A percentile compares a stretch with the other conserved stretches of the same genome.
These are phyloP conservation scores for Mediolabrus comicus DNA, from an alignment of 108 stramenopile genomes.

Conservation along the genomic window DNA sequence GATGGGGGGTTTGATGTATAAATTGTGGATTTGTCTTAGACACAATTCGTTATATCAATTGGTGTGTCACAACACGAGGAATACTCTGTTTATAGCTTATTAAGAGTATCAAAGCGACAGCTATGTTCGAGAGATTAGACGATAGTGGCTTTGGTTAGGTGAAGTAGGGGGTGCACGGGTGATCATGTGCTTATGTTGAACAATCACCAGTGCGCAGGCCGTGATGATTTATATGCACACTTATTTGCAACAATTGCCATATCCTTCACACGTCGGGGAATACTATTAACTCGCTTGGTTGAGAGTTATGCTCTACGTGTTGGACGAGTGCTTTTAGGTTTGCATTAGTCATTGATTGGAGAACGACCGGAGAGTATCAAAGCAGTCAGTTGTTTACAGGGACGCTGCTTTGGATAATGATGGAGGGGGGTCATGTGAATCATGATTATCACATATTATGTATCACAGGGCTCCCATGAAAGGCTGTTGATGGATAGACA, in stretches of 20 bases:
- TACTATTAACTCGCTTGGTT: not conserved
- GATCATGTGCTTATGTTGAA: not conserved
- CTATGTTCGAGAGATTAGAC: not conserved
- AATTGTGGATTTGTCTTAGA: not conserved
- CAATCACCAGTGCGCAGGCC: not conserved
- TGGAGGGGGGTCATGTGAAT: not conserved
- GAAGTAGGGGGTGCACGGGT: not conserved
- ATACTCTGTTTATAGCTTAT: not conserved
- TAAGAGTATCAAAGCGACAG: not conserved
- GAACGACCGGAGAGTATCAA: not conserved
- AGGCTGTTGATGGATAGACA: too few species aligned
- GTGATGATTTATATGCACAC: not conserved
- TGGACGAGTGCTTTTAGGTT: too few species aligned
- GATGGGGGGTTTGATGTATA: not conserved
- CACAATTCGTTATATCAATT: not conserved
- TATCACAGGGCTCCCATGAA: too few species aligned
- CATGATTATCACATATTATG: not conserved
- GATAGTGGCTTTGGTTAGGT: not conserved
- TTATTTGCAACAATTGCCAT: not conserved
- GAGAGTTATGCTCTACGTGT: too few species aligned
- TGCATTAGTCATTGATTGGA: too few species aligned
- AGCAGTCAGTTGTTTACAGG: not conserved
- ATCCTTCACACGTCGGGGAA: not conserved
- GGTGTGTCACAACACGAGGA: not conserved
- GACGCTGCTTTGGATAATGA: not conserved